Percentiles rank a stretch among this genome's conserved stretches.
Evolutionary conservation across 345 rosid genomes (phyloP).

Genomic region (Trapa incisa): DNA sequence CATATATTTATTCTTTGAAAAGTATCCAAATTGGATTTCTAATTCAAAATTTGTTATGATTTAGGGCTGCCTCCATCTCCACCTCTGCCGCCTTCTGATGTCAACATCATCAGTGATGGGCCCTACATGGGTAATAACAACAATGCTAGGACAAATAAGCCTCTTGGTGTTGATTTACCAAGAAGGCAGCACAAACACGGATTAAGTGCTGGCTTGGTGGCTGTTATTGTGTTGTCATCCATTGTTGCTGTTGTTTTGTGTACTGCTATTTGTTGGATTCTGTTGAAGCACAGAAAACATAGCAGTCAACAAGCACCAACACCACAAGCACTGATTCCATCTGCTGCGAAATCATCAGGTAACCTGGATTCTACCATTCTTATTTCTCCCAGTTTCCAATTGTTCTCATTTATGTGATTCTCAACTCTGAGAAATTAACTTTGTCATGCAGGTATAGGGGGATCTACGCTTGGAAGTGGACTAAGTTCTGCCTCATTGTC

Average conservation of each 20-base stretch:
- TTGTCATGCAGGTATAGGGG: constrained; percentile 37
- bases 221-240: constrained; percentile 57
- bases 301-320: constrained; percentile 24
- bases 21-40: neutral
- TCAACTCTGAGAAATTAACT: neutral
- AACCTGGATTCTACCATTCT: neutral
- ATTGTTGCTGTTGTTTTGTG: constrained; percentile 46
- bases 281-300: constrained; percentile 33
- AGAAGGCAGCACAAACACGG: constrained; percentile 35
- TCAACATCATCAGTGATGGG: constrained; percentile 41
- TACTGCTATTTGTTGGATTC: constrained; percentile 49
- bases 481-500: constrained; percentile 67
- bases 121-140: constrained; percentile 48
- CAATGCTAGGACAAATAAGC: constrained; percentile 53
- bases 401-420: neutral
- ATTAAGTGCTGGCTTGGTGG: constrained; percentile 47
- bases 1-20: neutral
- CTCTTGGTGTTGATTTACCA: constrained; percentile 72
- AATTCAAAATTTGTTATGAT: constrained; percentile 6
- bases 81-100: constrained; percentile 47
- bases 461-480: constrained; percentile 52
- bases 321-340: constrained; percentile 32
- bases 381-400: neutral
- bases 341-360: constrained; percentile 73
- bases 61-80: constrained; percentile 90